Conservation (phyloP, 2,329 filamentous ascomycete genomes). For the Huntiella savannae region DNA sequence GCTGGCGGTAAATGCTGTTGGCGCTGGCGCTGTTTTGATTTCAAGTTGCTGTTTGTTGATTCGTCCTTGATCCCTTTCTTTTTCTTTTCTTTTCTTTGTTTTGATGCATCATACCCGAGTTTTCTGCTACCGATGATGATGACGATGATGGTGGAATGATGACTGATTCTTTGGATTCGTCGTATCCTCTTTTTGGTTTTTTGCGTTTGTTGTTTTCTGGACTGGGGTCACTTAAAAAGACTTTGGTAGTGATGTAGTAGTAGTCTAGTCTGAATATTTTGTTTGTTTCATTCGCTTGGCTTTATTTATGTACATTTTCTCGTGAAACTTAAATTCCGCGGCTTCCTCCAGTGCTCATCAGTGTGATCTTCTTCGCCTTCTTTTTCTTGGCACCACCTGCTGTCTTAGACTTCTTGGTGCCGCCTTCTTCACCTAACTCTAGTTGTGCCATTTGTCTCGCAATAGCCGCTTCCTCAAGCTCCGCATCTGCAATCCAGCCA, state of each 20-base stretch:
- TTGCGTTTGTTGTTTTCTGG: not conserved
- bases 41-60: not conserved
- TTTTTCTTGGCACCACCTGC: slow-evolving; percentile 5
- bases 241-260: not conserved
- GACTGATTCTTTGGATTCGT: slow-evolving; percentile 2
- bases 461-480: slow-evolving; percentile 41
- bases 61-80: not conserved
- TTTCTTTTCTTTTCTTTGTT: slow-evolving; percentile 3
- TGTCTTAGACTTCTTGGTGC: slow-evolving; percentile 12
- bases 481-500: slow-evolving; percentile 72
- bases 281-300: not conserved
- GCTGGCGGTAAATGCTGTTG: slow-evolving; percentile 8
- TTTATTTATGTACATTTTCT: not conserved
- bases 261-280: not conserved
- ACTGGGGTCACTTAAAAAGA: not conserved
- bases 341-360: slow-evolving; percentile 12
- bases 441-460: slow-evolving; percentile 39
- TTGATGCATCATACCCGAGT: slow-evolving; percentile 11
- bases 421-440: slow-evolving; percentile 19
- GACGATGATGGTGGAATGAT: not conserved
- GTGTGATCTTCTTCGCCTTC: not conserved
- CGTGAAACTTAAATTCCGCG: not conserved
- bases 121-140: not conserved
- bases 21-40: slow-evolving; percentile 3
- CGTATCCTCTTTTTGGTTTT: not conserved